Evolutionary conservation across 1,139 yeast species (phyloP).

Genomic region (Magnusiomyces tetraspermus): DNA sequence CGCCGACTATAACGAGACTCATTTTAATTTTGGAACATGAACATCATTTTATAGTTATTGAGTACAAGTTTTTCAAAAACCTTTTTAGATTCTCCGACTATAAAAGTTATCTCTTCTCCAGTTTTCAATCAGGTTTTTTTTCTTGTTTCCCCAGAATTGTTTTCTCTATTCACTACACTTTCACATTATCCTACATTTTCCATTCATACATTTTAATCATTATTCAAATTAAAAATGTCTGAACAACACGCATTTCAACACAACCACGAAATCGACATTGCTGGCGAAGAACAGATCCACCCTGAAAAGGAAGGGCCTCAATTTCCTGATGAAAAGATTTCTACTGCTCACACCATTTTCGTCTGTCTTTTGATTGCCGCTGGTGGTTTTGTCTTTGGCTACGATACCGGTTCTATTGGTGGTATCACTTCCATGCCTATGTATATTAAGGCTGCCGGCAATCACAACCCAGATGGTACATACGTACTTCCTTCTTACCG

Average conservation of each 20-base stretch:
- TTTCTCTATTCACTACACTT: background rate
- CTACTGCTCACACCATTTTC: background rate
- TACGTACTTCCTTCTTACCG: constrained; percentile 35
- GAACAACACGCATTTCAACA: background rate
- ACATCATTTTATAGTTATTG: too few relatives aligned
- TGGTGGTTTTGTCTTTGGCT: constrained; percentile 50
- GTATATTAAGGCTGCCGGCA: background rate
- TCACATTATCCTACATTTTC: background rate
- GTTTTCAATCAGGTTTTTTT: too few relatives aligned
- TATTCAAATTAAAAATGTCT: background rate
- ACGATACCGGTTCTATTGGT: constrained; percentile 50
- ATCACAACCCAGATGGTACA: background rate
- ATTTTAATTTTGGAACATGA: too few relatives aligned
- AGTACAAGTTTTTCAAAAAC: too few relatives aligned
- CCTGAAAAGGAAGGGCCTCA: background rate
- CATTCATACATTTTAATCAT: too few relatives aligned
- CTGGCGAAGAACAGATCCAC: background rate
- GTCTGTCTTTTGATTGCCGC: constrained; percentile 32
- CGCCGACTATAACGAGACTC: too few relatives aligned
- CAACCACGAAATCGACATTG: background rate
- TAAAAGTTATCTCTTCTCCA: too few relatives aligned
- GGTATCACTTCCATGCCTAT: constrained; percentile 46
- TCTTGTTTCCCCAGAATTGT: background rate
- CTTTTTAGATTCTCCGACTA: too few relatives aligned
- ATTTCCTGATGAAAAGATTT: background rate